Base-by-base conservation (phyloP, 2,329 filamentous ascomycete species). In the Didymosphaeria variabile region DNA sequence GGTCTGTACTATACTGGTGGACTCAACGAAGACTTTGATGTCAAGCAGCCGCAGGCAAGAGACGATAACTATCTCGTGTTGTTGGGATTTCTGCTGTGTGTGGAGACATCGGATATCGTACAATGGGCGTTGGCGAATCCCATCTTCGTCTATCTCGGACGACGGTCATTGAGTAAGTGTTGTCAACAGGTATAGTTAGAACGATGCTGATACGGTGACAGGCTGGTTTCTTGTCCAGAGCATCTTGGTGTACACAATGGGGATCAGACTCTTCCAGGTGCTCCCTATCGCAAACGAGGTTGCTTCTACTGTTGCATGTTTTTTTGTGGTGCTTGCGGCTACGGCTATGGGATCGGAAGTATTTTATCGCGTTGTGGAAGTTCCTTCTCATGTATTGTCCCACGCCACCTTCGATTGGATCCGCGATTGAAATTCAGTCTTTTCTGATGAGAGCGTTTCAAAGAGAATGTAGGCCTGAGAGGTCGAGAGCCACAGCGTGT, bases 201-300 rank as follows among this genome's bases (percentile, higher is more conserved):
- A 38, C 47, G 55, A 23, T 40, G 45, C 31, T 42, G 15, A 47
- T 9, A n/a, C n/a, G n/a, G n/a, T n/a, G n/a, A 23, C 31, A 79
- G 78, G 77, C 65, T 79, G 72, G 62, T 79, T 79, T 60, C 70
- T 79, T 31, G 63, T 76, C 10, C 77, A 79, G 59, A 68, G 69
- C 21, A 75, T 74, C 56, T 67, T 80, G 29, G 70, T 78, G 42
- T 81, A 80, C 67, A 75, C 73, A 0, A 68, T 72, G 4, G 78
- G 78, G 57, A 78, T 81, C 63, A 76, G 74, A 49, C 56, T 73
- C 15, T 77, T 89, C 87, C 23, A 62, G 47, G 47, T 55, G 21
- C 49, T 70, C 21, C 55, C 56, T 49, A 53, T 51, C n/a, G n/a
- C 59, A 51, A 49, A 61, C 46, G 45, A 47, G 3, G 59, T 38